Evolutionary conservation across 2,329 filamentous ascomycete genomes (phyloP).

Genomic region (Sarocladiaceae sp.): DNA sequence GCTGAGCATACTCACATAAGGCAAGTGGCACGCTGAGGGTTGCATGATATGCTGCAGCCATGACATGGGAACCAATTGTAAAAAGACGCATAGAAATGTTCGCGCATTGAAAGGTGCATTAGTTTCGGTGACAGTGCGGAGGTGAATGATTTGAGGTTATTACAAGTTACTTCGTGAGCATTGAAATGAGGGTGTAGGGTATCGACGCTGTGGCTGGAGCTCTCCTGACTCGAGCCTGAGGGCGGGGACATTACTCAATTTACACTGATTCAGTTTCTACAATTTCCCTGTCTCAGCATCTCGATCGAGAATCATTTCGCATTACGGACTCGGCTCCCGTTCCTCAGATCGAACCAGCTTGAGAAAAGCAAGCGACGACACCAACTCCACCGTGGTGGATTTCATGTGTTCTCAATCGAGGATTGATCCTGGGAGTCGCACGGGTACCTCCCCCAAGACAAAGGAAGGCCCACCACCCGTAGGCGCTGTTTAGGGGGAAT

Average conservation of each 20-base stretch:
- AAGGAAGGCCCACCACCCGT: too few relatives aligned
- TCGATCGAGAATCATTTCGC: neutral
- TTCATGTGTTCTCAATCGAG: too few relatives aligned
- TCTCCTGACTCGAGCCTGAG: neutral
- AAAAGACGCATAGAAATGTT: neutral
- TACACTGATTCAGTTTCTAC: too few relatives aligned
- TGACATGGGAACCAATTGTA: neutral
- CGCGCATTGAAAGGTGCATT: too few relatives aligned
- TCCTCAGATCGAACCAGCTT: too few relatives aligned
- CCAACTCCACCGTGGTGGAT: too few relatives aligned
- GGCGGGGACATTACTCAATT: too few relatives aligned
- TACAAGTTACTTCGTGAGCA: neutral
- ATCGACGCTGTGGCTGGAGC: neutral
- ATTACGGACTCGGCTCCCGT: too few relatives aligned
- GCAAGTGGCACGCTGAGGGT: conserved; percentile 10
- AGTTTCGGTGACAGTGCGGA: neutral
- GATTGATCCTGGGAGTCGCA: too few relatives aligned
- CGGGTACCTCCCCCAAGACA: too few relatives aligned
- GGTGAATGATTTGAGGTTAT: neutral
- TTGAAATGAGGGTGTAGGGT: neutral
- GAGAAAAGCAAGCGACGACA: too few relatives aligned
- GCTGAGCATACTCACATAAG: conserved; percentile 17
- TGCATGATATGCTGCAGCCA: neutral
- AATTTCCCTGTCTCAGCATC: neutral
- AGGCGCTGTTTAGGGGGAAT: neutral